These are phyloP conservation scores for Trametes villosa DNA, from an alignment of 768 basidiomycete species.

Conservation along the genomic window DNA sequence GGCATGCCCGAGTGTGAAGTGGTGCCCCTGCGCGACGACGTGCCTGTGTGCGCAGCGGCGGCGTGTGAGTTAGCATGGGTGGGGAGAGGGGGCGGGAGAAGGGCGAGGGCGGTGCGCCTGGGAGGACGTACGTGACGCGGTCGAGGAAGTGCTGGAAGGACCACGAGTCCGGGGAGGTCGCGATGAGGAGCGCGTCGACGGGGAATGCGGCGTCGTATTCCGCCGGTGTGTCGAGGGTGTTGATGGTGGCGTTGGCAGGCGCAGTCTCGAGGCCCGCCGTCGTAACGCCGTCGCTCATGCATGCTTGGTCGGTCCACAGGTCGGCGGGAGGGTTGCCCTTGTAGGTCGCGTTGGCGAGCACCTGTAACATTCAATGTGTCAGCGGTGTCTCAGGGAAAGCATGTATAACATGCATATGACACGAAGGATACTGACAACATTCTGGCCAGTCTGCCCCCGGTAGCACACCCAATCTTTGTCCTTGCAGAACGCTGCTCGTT, in stretches of 20 bases:
- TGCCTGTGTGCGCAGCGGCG: background rate
- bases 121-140: background rate
- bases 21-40: background rate
- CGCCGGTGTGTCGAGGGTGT: background rate
- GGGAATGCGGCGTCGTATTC: background rate
- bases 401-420: background rate
- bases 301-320: background rate
- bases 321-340: background rate
- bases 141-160: constrained; percentile 6
- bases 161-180: constrained; percentile 1
- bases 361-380: background rate
- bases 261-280: background rate
- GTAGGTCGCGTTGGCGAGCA: constrained; percentile 2
- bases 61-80: background rate
- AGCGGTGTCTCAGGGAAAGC: background rate
- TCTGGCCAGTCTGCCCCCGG: background rate
- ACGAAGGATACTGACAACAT: background rate
- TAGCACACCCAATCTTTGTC: background rate
- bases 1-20: background rate
- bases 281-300: background rate
- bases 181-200: background rate
- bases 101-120: background rate
- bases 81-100: background rate
- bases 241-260: background rate
- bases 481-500: background rate